Base-by-base conservation (phyloP, 2,329 filamentous ascomycete species). In the Penicillium sp. region DNA sequence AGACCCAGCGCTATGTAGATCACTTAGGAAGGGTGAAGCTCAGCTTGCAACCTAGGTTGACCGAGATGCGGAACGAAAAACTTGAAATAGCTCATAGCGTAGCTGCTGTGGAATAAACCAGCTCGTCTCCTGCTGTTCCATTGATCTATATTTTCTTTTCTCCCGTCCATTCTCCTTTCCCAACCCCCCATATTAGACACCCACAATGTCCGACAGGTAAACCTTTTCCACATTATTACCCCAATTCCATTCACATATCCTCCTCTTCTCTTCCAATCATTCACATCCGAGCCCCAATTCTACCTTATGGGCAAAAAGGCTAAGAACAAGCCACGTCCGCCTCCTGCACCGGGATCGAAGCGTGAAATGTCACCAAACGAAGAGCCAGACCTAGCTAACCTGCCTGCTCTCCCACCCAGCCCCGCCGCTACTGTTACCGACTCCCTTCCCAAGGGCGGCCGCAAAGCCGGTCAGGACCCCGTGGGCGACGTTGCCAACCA, bases 181-280 rank as follows among this genome's bases (percentile, higher is more conserved):
- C 42, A 14, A 10, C 19, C 18, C 24, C 42, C 40, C 39, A 52
- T 21, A 54, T 51, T 42, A 55, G 45, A 28, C 18, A 50, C 34
- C 42, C 48, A 55, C 46, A 26, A 61, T 61, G 58, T 36, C 49
- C 46, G 52, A 53, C 18, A 61, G 58, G 58, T 61, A 61, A 46
- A 39, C 54, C n/a, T 31, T 18, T 23, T n/a, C 28, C 18, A 13
- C 34, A 37, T n/a, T n/a, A 11, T 16, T 37, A 13, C 11, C 34
- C 37, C 55, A 43, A 21, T 43, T 56, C 39, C 42, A 55, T 49
- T 34, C 6, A 23, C 26, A 40, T 26, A 23, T n/a, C 24, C 21
- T 51, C 13, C 42, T 49, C 21, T 34, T 33, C 13, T 23, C 29
- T 18, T 39, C 39, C 28, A 36, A 44, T 34, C 33, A 21, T 31